Evolutionary conservation across 345 rosid species (phyloP), one percentile per base, ranked within the genome.

Genomic region (Populus pruinosa): DNA sequence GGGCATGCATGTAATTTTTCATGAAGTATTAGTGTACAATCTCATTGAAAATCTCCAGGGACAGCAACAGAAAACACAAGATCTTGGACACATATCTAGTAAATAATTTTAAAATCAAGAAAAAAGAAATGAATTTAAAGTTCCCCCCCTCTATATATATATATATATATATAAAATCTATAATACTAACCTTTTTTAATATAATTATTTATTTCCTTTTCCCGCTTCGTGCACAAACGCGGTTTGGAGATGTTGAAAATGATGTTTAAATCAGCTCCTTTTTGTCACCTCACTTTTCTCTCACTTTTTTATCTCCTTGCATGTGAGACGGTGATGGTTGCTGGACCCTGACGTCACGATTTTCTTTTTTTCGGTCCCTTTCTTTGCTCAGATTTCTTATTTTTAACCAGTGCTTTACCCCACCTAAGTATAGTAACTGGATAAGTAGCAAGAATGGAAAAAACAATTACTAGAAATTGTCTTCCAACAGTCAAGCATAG

Each of bases 301-400:
- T 27, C 29, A 27, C 29, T 27, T 27, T 20, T 12, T 71, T 80
- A 25, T 69, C 61, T 47, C 39, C 35, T 64, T 70, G 77, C 85
- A 82, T 82, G 82, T 78, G 85, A 75, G 64, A 56, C 13, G 38
- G 53, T 69, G 78, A 73, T 73, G 25, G 56, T 18, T 9, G 29
- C 33, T 33, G 82, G 85, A 78, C 85, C 85, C 71, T 25, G 71
- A 31, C 65, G 72, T 69, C 73, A 35, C 76, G 5, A 31, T 53
- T 75, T 43, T 41, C 7, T 9, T 8, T 23, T 56, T 36, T 72
- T 5, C 18, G 4, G 11, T 47, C 17, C 23, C 10, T 27, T 23
- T 61, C n/a, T 39, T 7, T 25, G 14, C 11, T 16, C 3, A 29
- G 29, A 59, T 61, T 61, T 35, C 35, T 25, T 6, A 6, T 73